Conservation (phyloP, 164 flowering plant species). For the Magnolia sinica region DNA sequence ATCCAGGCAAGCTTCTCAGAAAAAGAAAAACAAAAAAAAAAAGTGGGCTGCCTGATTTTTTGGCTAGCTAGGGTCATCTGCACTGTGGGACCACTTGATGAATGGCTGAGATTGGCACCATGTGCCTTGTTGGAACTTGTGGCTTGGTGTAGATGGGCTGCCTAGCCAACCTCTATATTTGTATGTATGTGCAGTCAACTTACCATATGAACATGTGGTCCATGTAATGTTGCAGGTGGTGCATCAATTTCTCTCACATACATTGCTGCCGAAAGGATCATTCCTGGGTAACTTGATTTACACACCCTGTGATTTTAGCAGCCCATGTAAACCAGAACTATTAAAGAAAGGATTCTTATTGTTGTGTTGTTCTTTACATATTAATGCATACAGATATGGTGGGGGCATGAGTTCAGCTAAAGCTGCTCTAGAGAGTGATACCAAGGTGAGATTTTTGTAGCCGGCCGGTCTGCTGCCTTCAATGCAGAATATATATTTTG, state of each 20-base stretch:
- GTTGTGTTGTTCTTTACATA: no score
- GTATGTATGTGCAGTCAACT: not conserved
- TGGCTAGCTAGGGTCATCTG: no score
- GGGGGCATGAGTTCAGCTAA: conserved; percentile 99
- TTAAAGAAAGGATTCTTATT: not conserved
- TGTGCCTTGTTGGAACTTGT: no score
- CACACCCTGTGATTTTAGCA: not conserved
- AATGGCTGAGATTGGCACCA: no score
- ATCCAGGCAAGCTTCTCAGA: conserved; percentile 60
- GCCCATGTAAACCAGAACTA: not conserved
- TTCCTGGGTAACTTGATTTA: conserved; percentile 70
- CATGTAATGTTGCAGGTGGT: conserved; percentile 60
- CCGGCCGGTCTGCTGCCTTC: not conserved
- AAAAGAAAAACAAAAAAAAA: no score
- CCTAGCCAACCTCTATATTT: not conserved
- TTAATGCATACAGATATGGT: conserved; percentile 58
- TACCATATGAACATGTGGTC: not conserved
- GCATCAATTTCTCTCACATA: conserved; percentile 91
- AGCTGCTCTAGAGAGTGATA: conserved; percentile 97
- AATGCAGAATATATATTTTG: not conserved
- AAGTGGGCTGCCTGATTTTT: not conserved
- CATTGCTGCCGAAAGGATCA: conserved; percentile 92
- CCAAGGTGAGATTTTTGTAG: conserved; percentile 35
- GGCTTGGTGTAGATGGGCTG: not conserved
- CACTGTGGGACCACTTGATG: no score